These are phyloP conservation scores for Pseudozyma sp. DNA, from an alignment of 1,284 basidiomycete species.

Conservation along the genomic window DNA sequence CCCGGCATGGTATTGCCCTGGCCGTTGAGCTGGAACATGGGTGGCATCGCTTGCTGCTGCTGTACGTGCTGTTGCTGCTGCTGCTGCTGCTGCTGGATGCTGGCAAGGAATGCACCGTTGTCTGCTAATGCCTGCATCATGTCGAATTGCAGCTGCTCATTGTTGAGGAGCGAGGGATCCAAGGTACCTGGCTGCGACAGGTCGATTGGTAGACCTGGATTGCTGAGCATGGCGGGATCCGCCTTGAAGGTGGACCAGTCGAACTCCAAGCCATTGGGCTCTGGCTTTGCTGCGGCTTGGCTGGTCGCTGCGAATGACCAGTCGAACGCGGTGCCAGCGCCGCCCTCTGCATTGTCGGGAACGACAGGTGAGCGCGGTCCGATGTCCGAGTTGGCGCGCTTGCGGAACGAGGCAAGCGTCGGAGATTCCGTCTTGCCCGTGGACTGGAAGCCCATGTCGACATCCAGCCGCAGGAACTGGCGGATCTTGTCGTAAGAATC, in stretches of 20 bases:
- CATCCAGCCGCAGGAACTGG: slow-evolving; percentile 55
- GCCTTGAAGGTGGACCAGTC: slow-evolving; percentile 34
- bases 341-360: slow-evolving; percentile 21
- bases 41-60: slow-evolving; percentile 28
- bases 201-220: slow-evolving; percentile 12
- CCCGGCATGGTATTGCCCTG: slow-evolving; percentile 25
- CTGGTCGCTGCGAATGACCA: slow-evolving; percentile 32
- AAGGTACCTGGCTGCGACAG: slow-evolving; percentile 32
- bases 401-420: slow-evolving; percentile 44
- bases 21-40: slow-evolving; percentile 38
- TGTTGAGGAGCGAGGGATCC: slow-evolving; percentile 45
- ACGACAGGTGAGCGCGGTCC: slow-evolving; percentile 49
- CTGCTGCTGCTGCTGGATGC: slow-evolving; percentile 23
- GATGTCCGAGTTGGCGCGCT: slow-evolving; percentile 54
- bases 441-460: slow-evolving; percentile 57
- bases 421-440: slow-evolving; percentile 47
- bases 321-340: slow-evolving; percentile 31
- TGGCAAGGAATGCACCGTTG: slow-evolving; percentile 10
- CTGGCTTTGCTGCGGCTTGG: slow-evolving; percentile 14
- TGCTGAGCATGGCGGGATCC: slow-evolving; percentile 11
- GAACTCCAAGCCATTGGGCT: slow-evolving; percentile 9
- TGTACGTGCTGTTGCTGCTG: slow-evolving; percentile 20
- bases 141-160: slow-evolving; percentile 7
- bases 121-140: slow-evolving; percentile 16
- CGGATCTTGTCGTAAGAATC: slow-evolving; percentile 60